Conservation (phyloP, 306 rosid species). For the Casuarina glauca region DNA sequence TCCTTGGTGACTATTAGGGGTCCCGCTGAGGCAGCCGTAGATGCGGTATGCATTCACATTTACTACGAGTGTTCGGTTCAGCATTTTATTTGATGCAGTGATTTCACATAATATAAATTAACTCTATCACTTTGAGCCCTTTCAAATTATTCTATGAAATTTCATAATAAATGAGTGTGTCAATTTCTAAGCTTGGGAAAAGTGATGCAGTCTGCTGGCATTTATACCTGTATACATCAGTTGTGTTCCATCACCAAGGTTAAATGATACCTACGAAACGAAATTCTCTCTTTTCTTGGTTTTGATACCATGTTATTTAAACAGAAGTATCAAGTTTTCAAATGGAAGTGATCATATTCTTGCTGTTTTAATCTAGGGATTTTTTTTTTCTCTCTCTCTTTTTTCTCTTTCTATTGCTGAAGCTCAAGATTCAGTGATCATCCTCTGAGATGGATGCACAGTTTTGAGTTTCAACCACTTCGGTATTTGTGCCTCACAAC, state of each 20-base stretch:
- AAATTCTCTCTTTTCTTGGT: not conserved
- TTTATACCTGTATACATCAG: not conserved
- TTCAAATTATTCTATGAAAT: not conserved
- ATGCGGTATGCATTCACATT: slow-evolving; percentile 55
- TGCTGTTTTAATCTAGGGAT: not conserved
- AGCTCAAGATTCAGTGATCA: not conserved
- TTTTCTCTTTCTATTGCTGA: not conserved
- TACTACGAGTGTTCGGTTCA: not conserved
- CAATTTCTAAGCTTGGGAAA: not conserved
- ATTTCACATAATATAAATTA: not conserved
- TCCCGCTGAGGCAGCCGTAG: slow-evolving; percentile 95
- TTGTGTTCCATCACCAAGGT: not conserved
- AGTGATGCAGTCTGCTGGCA: not conserved
- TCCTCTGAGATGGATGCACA: not conserved
- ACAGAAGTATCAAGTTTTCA: not conserved
- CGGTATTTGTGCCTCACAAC: not conserved
- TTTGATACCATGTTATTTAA: not conserved
- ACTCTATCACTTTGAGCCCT: not conserved
- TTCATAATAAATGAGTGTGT: not conserved
- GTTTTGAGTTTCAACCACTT: not conserved
- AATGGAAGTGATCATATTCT: not conserved
- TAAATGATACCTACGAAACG: not conserved
- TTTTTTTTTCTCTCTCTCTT: not conserved
- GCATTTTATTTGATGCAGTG: not conserved
- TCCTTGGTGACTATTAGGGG: slow-evolving; percentile 76